These are phyloP conservation scores for Ogataea hybrid DNA, from an alignment of 1,139 yeast genomes.

Conservation along the genomic window DNA sequence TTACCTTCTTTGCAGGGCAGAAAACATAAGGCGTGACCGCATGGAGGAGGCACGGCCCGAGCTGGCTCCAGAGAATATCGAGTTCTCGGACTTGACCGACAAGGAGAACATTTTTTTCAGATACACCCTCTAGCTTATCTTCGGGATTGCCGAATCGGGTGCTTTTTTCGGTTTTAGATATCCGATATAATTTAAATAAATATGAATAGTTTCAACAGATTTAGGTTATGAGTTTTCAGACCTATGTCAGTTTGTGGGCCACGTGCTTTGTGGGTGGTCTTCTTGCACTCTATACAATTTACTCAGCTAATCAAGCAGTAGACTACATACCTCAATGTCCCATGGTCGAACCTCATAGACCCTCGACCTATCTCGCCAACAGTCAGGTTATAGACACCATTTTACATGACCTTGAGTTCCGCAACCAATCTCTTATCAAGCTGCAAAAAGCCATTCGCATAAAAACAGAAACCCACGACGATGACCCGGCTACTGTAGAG, in stretches of 20 bases:
- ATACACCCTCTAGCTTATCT: conserved; percentile 30
- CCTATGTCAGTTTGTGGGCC: background rate
- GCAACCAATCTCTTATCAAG: conserved; percentile 37
- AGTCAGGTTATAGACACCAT: conserved; percentile 20
- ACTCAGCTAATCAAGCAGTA: too few species aligned
- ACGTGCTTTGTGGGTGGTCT: too few species aligned
- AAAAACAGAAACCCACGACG: conserved; percentile 45
- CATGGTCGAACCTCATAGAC: conserved; percentile 26
- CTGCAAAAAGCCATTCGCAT: conserved; percentile 44
- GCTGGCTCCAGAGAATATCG: conserved; percentile 33
- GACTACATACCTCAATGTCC: conserved; percentile 18
- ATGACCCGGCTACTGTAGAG: conserved; percentile 37
- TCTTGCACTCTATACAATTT: too few species aligned
- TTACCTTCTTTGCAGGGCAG: conserved; percentile 34
- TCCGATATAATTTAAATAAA: background rate
- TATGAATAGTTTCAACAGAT: background rate
- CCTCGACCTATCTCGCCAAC: conserved; percentile 21
- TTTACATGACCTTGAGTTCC: conserved; percentile 35
- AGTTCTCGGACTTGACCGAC: conserved; percentile 66
- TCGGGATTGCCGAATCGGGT: background rate
- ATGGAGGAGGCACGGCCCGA: conserved; percentile 6
- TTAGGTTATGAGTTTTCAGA: background rate
- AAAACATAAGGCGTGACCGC: conserved; percentile 29
- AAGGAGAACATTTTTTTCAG: conserved; percentile 62
- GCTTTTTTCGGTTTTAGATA: background rate